A percentile compares a stretch with the other conserved stretches of the same genome.
These are phyloP conservation scores for Verticillium alfalfae DNA, from an alignment of 2,329 filamentous ascomycete species.

Conservation along the genomic window DNA sequence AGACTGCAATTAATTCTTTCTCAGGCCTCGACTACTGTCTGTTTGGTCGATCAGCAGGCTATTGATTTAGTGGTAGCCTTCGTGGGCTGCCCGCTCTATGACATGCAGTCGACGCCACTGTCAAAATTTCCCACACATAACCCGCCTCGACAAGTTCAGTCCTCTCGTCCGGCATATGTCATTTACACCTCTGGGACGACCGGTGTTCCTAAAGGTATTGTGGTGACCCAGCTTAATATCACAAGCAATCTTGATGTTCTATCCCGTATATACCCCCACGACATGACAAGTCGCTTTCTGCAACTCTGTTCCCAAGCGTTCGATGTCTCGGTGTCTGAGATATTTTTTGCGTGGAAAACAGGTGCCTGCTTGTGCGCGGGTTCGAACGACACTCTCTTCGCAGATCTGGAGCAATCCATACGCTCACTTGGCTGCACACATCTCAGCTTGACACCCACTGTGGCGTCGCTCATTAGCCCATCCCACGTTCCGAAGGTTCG, in stretches of 20 bases:
- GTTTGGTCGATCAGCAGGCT: conserved; percentile 12
- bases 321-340: conserved; percentile 85
- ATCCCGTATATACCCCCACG: conserved; percentile 57
- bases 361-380: conserved; percentile 77
- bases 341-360: conserved; percentile 75
- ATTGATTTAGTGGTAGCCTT: conserved; percentile 28
- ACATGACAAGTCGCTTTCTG: conserved; percentile 53
- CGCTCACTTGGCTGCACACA: conserved; percentile 64
- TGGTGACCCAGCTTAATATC: conserved; percentile 71
- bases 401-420: conserved; percentile 65
- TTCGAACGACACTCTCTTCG: conserved; percentile 67
- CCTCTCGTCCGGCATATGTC: conserved; percentile 61
- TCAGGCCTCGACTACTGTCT: conserved; percentile 48
- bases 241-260: conserved; percentile 69
- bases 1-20: conserved; percentile 56
- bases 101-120: conserved; percentile 24
- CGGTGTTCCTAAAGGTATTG: conserved; percentile 72
- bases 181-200: conserved; percentile 84
- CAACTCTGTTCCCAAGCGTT: conserved; percentile 83
- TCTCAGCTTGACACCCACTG: conserved; percentile 79
- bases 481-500: conserved; percentile 62
- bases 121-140: conserved; percentile 26
- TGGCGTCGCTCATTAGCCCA: conserved; percentile 70
- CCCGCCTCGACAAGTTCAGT: conserved; percentile 20
- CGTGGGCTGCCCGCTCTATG: conserved; percentile 20